Conservation (phyloP, 495 filamentous ascomycete genomes). For the Trichoderma reesei region DNA sequence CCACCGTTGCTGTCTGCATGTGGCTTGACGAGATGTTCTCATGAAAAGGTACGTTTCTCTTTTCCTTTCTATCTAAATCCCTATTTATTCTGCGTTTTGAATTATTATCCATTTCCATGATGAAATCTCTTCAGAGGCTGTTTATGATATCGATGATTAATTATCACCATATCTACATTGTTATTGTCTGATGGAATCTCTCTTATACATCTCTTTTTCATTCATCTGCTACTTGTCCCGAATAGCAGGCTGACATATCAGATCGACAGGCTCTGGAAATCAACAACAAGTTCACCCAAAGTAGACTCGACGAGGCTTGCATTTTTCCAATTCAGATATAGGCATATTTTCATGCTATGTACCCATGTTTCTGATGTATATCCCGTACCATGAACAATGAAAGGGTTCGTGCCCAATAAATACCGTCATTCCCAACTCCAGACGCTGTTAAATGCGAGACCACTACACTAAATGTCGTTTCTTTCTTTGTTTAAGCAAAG, state of each 20-base stretch:
- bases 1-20: neutral
- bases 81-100: slow-evolving; percentile 12
- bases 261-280: neutral
- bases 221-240: neutral
- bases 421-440: neutral
- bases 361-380: neutral
- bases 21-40: neutral
- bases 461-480: neutral
- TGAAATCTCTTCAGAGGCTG: slow-evolving; percentile 35
- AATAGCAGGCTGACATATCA: neutral
- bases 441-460: slow-evolving; percentile 2
- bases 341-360: neutral
- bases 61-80: too few species aligned
- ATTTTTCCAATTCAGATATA: too few species aligned
- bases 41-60: slow-evolving; percentile 14
- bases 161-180: slow-evolving; percentile 32
- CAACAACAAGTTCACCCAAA: too few species aligned
- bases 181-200: slow-evolving; percentile 4
- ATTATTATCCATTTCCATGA: slow-evolving; percentile 18
- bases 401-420: neutral
- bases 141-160: slow-evolving; percentile 41
- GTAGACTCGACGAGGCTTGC: too few species aligned
- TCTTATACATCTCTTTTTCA: neutral
- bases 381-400: neutral
- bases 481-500: neutral